phyloP scores from a whole-genome alignment of 208 protist genomes.

The Wallacemonas collosoma region DNA sequence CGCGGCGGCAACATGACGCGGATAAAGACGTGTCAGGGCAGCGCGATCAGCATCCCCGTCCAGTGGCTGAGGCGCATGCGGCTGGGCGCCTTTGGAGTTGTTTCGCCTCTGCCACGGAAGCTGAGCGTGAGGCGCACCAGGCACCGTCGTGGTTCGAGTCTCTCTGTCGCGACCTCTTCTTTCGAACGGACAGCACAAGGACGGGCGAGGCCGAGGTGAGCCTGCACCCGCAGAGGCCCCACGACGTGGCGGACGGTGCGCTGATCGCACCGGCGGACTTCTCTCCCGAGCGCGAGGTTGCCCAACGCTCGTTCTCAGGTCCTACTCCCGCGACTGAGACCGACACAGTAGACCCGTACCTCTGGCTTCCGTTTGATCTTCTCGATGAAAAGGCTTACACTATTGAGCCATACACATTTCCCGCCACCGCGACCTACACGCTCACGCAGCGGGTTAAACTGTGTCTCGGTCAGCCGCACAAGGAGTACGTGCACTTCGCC shows the following conservation, averaged over 20 bases:
- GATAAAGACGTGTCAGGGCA: too few relatives aligned
- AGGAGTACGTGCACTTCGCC: constrained; percentile 92
- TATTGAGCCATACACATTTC: constrained; percentile 72
- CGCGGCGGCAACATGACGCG: too few relatives aligned
- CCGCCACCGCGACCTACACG: constrained; percentile 64
- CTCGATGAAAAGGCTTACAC: constrained; percentile 67
- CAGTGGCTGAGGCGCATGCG: constrained; percentile 27
- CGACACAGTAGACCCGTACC: constrained; percentile 50
- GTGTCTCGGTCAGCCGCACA: constrained; percentile 59
- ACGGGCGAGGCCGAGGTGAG: too few relatives aligned
- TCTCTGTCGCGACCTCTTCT: constrained; percentile 83
- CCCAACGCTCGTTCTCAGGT: too few relatives aligned
- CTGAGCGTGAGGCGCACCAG: constrained; percentile 26
- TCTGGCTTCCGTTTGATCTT: constrained; percentile 84
- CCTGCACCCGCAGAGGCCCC: too few relatives aligned
- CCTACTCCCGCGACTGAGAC: not conserved
- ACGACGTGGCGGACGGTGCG: constrained; percentile 31
- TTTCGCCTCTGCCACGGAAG: constrained; percentile 30
- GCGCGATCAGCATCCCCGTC: too few relatives aligned
- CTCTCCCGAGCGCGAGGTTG: not conserved
- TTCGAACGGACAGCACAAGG: constrained; percentile 47
- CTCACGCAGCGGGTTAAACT: constrained; percentile 56
- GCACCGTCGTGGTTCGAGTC: constrained; percentile 79
- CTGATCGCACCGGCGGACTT: constrained; percentile 6
- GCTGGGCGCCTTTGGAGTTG: constrained; percentile 48